Percentiles rank a stretch among this genome's conserved stretches.
Evolutionary conservation across 2,329 filamentous ascomycete genomes (phyloP).

Genomic region (Talaromyces albobiverticillius): DNA sequence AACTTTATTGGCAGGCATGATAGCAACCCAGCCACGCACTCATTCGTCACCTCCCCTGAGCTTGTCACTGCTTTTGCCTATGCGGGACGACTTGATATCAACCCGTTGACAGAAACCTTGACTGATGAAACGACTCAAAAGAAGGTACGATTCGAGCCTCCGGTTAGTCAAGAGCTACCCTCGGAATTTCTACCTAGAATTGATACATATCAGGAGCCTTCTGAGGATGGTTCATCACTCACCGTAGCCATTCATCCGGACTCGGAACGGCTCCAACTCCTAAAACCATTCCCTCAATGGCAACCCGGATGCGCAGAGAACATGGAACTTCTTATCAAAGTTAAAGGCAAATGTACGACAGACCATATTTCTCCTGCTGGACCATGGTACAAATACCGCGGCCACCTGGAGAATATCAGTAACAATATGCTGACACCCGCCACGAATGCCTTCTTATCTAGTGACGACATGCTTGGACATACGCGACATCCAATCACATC

Average conservation of each 20-base stretch:
- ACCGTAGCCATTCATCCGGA: slow-evolving; percentile 78
- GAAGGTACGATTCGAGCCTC: slow-evolving; percentile 81
- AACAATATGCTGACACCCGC: slow-evolving; percentile 99
- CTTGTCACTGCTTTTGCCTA: slow-evolving; percentile 82
- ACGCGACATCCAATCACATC: slow-evolving; percentile 9
- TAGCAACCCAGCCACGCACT: slow-evolving; percentile 89
- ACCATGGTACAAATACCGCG: slow-evolving; percentile 97
- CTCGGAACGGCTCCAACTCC: slow-evolving; percentile 90
- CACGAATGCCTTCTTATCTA: slow-evolving; percentile 97
- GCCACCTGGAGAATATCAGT: slow-evolving; percentile 97
- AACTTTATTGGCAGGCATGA: slow-evolving; percentile 99
- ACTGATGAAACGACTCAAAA: slow-evolving; percentile 84
- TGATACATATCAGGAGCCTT: slow-evolving; percentile 95
- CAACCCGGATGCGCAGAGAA: slow-evolving; percentile 82
- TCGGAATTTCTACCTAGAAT: slow-evolving; percentile 77
- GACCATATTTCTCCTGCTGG: slow-evolving; percentile 97
- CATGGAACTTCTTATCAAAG: slow-evolving; percentile 93
- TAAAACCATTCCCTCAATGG: slow-evolving; percentile 83
- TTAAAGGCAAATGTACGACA: slow-evolving; percentile 90
- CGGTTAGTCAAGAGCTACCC: slow-evolving; percentile 78
- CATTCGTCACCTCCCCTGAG: slow-evolving; percentile 88
- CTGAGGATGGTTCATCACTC: slow-evolving; percentile 69
- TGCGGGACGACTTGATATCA: slow-evolving; percentile 84
- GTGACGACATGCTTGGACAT: slow-evolving; percentile 64
- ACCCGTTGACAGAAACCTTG: slow-evolving; percentile 85